Conservation (phyloP, 345 rosid genomes). For the Iberis pinnata region DNA sequence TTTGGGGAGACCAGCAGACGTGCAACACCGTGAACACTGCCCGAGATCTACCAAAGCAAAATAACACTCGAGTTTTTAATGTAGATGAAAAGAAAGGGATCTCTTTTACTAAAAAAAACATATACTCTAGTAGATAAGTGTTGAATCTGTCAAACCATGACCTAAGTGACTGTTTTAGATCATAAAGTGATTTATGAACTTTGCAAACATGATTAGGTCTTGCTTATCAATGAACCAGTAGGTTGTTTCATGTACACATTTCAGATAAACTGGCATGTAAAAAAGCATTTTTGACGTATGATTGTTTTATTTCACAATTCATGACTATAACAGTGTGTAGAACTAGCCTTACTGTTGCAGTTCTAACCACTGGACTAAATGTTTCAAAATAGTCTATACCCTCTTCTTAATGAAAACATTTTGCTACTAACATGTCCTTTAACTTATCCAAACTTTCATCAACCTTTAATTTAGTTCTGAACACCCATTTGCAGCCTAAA, state of each 20-base stretch:
- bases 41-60: too few relatives aligned
- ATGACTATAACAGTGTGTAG: neutral
- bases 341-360: neutral
- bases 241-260: neutral
- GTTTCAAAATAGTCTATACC: neutral
- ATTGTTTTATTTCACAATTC: neutral
- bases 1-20: too few relatives aligned
- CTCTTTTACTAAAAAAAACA: neutral
- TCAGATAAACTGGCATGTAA: neutral
- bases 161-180: neutral
- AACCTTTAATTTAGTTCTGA: neutral
- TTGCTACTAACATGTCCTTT: neutral
- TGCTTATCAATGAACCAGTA: neutral
- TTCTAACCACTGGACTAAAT: neutral
- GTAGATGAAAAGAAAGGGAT: neutral
- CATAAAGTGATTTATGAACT: neutral
- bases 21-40: too few relatives aligned
- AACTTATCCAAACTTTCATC: neutral
- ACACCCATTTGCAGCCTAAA: neutral
- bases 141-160: neutral
- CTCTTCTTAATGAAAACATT: neutral
- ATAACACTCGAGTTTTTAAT: too few relatives aligned
- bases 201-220: neutral
- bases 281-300: neutral
- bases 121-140: neutral